Percentiles rank a stretch among this genome's conserved stretches.
Evolutionary conservation across 306 rosid species (phyloP).

Genomic region (Cicer arietinum): DNA sequence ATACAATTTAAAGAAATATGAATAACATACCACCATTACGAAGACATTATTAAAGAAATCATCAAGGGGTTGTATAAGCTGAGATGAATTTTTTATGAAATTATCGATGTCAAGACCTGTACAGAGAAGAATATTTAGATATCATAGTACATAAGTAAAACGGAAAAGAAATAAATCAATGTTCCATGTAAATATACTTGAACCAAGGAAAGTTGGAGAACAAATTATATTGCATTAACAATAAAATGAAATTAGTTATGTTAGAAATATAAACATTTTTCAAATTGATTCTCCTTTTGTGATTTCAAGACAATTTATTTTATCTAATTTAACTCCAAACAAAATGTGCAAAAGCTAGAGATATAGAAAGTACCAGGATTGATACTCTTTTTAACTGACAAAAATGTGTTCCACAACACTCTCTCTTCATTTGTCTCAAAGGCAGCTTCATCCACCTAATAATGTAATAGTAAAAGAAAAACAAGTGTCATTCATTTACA

Average conservation of each 20-base stretch:
- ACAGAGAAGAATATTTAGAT: conserved; percentile 31
- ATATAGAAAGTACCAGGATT: conserved; percentile 58
- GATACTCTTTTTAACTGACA: conserved; percentile 60
- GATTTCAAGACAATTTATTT: background rate
- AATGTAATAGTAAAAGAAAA: background rate
- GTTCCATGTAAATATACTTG: background rate
- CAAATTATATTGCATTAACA: background rate
- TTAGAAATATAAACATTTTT: no score
- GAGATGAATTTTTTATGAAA: conserved; percentile 71
- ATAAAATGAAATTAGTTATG: background rate
- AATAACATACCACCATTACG: conserved; percentile 92
- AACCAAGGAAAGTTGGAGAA: conserved; percentile 6
- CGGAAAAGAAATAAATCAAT: background rate
- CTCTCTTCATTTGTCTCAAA: conserved; percentile 83
- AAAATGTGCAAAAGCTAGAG: background rate
- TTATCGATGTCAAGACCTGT: conserved; percentile 73
- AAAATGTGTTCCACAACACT: conserved; percentile 73
- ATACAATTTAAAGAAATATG: conserved; percentile 5
- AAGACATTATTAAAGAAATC: conserved; percentile 84
- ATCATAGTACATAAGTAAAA: conserved; percentile 16
- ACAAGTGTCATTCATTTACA: background rate
- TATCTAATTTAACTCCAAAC: background rate
- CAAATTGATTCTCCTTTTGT: no score
- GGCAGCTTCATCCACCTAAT: conserved; percentile 76
- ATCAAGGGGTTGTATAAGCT: conserved; percentile 86